Evolutionary conservation across 139 green algal species (phyloP).

Genomic region (Eudorina sp.): DNA sequence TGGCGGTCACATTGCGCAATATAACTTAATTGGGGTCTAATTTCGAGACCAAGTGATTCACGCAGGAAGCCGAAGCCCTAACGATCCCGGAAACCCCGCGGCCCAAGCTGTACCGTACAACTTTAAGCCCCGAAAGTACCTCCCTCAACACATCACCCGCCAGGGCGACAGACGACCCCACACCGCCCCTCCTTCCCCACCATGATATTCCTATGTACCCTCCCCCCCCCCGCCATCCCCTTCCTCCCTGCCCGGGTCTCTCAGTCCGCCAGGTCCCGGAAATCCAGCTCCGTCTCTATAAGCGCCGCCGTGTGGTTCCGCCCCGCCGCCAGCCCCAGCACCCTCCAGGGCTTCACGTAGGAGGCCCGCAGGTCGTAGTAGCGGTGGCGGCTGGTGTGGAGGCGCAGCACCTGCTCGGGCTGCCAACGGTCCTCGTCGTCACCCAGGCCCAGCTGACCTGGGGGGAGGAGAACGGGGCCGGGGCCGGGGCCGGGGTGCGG

Average conservation of each 20-base stretch:
- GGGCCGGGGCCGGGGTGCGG: background rate
- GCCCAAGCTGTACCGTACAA: no score
- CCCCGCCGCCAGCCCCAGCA: constrained; percentile 48
- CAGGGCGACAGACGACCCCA: no score
- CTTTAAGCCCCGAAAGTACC: no score
- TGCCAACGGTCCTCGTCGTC: constrained; percentile 61
- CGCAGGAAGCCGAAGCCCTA: no score
- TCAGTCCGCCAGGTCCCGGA: constrained; percentile 25
- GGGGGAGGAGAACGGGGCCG: background rate
- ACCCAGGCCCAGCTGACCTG: constrained; percentile 66
- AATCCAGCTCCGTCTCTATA: constrained; percentile 56
- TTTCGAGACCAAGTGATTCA: no score
- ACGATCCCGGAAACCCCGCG: no score
- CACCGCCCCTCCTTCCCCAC: background rate
- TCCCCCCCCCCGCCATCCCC: background rate
- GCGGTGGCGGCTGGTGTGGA: constrained; percentile 55
- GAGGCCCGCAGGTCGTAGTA: constrained; percentile 57
- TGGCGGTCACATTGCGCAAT: no score
- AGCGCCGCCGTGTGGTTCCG: constrained; percentile 68
- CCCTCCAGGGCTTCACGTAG: constrained; percentile 51
- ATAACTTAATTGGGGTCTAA: no score
- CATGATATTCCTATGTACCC: background rate
- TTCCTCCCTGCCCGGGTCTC: no score
- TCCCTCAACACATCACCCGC: no score
- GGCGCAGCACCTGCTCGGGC: constrained; percentile 58